phyloP scores from a whole-genome alignment of 2,329 filamentous ascomycete species.

The Fusarium concolor region DNA sequence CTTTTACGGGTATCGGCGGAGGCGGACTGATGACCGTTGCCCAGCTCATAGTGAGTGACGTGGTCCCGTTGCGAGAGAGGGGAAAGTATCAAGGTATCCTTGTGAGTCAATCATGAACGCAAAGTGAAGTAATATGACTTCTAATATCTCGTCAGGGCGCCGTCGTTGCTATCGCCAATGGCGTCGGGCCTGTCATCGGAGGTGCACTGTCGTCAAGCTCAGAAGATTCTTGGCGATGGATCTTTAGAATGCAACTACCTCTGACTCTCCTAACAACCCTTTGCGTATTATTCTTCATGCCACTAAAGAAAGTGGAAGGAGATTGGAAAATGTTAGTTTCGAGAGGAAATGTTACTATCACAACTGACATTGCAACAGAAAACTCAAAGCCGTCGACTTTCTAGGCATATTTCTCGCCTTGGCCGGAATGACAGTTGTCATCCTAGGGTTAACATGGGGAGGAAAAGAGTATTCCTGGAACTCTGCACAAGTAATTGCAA shows the following conservation, averaged over 20 bases:
- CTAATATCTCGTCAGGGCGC: slow-evolving; percentile 51
- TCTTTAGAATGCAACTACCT: slow-evolving; percentile 66
- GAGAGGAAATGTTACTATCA: rapidly evolving
- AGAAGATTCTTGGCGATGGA: slow-evolving; percentile 63
- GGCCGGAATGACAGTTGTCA: slow-evolving; percentile 58
- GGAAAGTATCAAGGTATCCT: slow-evolving; percentile 77
- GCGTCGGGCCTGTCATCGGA: slow-evolving; percentile 66
- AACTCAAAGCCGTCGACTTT: slow-evolving; percentile 64
- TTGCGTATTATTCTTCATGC: slow-evolving; percentile 67
- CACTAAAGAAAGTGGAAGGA: slow-evolving; percentile 64
- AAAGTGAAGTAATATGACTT: rapidly evolving
- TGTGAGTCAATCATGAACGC: slow-evolving; percentile 43
- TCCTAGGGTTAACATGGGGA: slow-evolving; percentile 68
- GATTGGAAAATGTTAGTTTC: slow-evolving; percentile 58
- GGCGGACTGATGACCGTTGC: slow-evolving; percentile 78
- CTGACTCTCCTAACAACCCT: slow-evolving; percentile 60
- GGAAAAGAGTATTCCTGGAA: slow-evolving; percentile 69
- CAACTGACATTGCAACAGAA: slow-evolving; percentile 46
- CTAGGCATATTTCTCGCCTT: slow-evolving; percentile 60
- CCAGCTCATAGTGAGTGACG: slow-evolving; percentile 76
- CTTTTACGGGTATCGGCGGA: slow-evolving; percentile 68
- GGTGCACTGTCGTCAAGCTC: slow-evolving; percentile 61
- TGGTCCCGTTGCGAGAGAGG: slow-evolving; percentile 74
- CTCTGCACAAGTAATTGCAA: slow-evolving; percentile 65
- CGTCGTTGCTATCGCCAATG: slow-evolving; percentile 65